These are phyloP conservation scores for Colletotrichum limetticola DNA, from an alignment of 2,329 filamentous ascomycete genomes.

Conservation along the genomic window DNA sequence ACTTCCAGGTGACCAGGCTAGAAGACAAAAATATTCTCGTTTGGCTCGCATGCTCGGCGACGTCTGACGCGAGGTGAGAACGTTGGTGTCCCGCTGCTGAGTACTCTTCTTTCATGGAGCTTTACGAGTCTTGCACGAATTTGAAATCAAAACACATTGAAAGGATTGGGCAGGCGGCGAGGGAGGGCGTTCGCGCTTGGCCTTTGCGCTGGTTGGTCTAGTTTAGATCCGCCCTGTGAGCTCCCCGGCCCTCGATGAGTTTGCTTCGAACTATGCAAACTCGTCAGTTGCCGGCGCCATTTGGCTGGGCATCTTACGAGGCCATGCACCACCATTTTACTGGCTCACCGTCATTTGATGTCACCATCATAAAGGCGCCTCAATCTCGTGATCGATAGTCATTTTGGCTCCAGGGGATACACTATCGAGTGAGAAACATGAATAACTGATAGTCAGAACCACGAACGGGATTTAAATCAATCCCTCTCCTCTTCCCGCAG, in stretches of 20 bases:
- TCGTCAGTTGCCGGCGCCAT: background rate
- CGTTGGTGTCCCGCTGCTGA: background rate
- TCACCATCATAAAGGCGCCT: background rate
- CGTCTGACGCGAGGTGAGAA: background rate
- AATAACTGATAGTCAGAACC: background rate
- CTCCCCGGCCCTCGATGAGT: background rate
- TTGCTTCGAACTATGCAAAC: background rate
- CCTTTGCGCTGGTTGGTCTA: background rate
- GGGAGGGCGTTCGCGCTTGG: background rate
- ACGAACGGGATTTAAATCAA: background rate
- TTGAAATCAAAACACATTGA: background rate
- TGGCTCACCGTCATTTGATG: background rate
- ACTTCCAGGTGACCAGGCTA: background rate
- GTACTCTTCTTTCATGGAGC: background rate
- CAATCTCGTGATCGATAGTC: background rate
- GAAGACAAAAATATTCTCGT: background rate
- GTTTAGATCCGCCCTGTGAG: background rate
- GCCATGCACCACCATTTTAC: background rate
- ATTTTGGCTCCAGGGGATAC: background rate
- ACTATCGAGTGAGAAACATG: background rate
- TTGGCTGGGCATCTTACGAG: background rate
- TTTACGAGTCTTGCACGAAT: background rate
- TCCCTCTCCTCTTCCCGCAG: background rate
- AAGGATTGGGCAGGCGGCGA: background rate
- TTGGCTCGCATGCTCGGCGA: background rate